phyloP scores from a whole-genome alignment of 345 rosid species.

The Murraya koenigii region DNA sequence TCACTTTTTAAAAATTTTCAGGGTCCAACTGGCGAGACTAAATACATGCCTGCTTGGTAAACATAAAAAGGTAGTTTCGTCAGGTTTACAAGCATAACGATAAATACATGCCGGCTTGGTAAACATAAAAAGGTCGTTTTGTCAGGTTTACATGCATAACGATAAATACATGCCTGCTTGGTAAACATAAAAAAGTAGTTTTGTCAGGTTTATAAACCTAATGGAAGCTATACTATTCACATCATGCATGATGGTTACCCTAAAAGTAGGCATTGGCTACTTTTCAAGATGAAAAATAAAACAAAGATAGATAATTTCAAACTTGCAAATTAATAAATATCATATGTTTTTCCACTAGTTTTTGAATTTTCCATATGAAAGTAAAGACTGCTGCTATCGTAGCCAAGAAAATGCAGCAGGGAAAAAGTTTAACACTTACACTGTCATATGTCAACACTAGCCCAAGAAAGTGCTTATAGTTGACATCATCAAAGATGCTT shows the following conservation, averaged over 20 bases:
- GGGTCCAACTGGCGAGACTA: not conserved
- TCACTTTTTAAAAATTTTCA: not conserved
- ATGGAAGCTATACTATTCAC: not conserved
- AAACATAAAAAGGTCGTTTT: not conserved
- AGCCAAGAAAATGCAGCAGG: not conserved
- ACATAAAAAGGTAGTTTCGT: not conserved
- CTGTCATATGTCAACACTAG: not conserved
- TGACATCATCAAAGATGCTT: not conserved
- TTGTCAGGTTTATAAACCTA: constrained; percentile 1
- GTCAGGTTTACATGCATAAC: not conserved
- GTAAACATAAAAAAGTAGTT: not conserved
- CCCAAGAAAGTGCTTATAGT: not conserved
- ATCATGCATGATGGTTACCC: not conserved
- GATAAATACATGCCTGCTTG: constrained; percentile 12
- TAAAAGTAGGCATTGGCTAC: not conserved
- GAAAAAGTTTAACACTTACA: not conserved
- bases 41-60: constrained; percentile 12
- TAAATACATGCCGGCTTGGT: constrained; percentile 12
- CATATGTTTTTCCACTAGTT: not conserved
- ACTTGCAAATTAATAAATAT: not conserved
- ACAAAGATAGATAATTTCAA: not conserved
- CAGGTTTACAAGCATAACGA: not conserved
- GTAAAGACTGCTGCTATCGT: not conserved
- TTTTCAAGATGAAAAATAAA: not conserved
- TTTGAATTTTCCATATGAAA: not conserved